Evolutionary conservation across 805 yeast species (phyloP), one percentile per base, ranked within the genome.

Genomic region (Starmera dryadoides): DNA sequence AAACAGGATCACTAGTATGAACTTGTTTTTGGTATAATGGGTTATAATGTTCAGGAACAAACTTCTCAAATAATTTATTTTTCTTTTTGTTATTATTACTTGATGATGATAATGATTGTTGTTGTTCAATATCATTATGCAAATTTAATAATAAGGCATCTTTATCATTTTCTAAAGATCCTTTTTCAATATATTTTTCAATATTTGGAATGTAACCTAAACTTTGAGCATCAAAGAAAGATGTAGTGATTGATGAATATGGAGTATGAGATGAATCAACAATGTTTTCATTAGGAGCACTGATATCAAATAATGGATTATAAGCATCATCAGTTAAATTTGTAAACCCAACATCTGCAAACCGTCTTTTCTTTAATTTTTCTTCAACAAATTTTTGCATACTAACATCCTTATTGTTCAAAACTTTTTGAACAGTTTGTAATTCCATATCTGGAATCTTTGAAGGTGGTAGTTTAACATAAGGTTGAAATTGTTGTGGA

Each of bases 391-490:
- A 94, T 40, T 79, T 75, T 45, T 80, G 79, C 44, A 89, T 81
- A 6, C 86, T 81, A 40, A 73, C 79, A 44, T 86, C 82, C 60
- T 87, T 86, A 45, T 81, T 89, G 35, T 75, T 69, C 36, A 85
- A 63, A 18, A 87, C 79, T 34, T 78, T 73, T 39, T 84, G 85
- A 10, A 88, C 89, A 6, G 95, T 86, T 19, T 84, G 81, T 43
- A 91, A 68, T 35, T 87, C 95, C 72, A 89, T 73, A 60, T 91
- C 97, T 14, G 98, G 97, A 46, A 91, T 85, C 60, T 87, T 86
- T 2, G 96, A 84, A 30, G 93, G 82, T 3, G 96, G 95, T 30
- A 87, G 60, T 51, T 84, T 81, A 49, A 87, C 94, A 63, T 88
- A 85, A 19, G 94, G 88, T 55, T 86, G 91, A 48, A 55, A 49